Base-by-base conservation (phyloP, 805 yeast genomes). In the Ogataea dorogensis region DNA sequence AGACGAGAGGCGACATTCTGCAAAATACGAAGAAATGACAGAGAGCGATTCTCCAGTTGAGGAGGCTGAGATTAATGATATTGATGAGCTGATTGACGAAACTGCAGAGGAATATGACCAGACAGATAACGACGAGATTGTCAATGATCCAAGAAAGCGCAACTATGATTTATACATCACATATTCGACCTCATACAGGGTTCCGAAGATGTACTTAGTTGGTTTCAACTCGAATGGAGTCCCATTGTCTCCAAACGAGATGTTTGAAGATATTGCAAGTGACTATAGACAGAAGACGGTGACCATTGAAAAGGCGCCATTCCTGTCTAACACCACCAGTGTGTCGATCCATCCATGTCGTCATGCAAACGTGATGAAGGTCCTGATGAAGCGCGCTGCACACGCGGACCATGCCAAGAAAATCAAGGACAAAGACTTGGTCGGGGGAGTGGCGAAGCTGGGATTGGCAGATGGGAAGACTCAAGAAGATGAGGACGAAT, bases 201-300 rank as follows among this genome's bases (percentile, higher is more conserved):
- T 93, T 5, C 98, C 98, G 18, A 88, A 93, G 65, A 71, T 94
- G 74, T 93, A 88, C 54, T 65, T 93, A 26, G 87, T 86, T 10
- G 98, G 98, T 0, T 93, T 78, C 65, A 80, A 78, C 53, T 70
- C 79, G 8, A 77, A 83, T 43, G 98, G 98, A 0, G 71, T 79
- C 11, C 98, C 98, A 2, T 65, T 93, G 24, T 68, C 84, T 20
- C 96, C 98, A 2, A 71, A 78, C 21, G 81, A 84, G 52, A 93
- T 93, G 98, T 88, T 89, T 63, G 94, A 91, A 56, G 98, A 93
- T 60, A 87, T 93, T 29, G 76, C 89, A 2, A 75, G 82, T 24
- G 98, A 93, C 57, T 93, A 93, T 61, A 78, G 91, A 54, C 87
- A 91, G 52, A 93, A 93, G 63, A 93, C 98, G 1, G 98, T 91